Percentiles rank a stretch among this genome's conserved stretches.
Evolutionary conservation across 148 eudicot species (phyloP).

Genomic region (Bassia scoparia): DNA sequence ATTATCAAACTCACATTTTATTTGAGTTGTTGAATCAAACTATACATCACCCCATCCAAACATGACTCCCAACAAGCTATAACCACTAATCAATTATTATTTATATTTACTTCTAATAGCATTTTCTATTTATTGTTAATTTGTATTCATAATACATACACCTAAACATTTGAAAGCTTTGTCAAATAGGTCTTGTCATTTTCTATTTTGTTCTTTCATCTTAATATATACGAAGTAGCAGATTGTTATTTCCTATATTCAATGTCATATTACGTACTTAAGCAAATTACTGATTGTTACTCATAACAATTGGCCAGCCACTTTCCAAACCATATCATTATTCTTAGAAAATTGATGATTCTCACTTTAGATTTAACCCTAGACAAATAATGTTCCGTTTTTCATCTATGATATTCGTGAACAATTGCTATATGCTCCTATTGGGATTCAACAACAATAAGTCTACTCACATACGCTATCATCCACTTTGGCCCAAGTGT

Average conservation of each 20-base stretch:
- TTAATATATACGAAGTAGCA: too few relatives aligned
- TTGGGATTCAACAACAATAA: too few relatives aligned
- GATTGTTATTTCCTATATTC: not conserved
- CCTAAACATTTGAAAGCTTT: slow-evolving; percentile 9
- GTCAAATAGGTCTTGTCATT: slow-evolving; percentile 12
- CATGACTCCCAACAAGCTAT: not conserved
- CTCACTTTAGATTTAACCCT: too few relatives aligned
- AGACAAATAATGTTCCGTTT: too few relatives aligned
- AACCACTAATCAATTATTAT: slow-evolving; percentile 7
- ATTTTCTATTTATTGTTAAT: not conserved
- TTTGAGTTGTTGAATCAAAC: slow-evolving; percentile 6
- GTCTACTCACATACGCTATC: too few relatives aligned
- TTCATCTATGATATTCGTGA: too few relatives aligned
- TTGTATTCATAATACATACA: not conserved
- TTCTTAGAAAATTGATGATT: too few relatives aligned
- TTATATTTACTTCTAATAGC: not conserved
- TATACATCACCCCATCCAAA: not conserved
- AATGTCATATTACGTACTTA: not conserved
- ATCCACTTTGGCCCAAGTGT: too few relatives aligned
- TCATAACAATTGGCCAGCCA: too few relatives aligned
- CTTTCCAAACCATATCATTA: too few relatives aligned
- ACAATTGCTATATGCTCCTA: too few relatives aligned
- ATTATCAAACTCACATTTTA: slow-evolving; percentile 15
- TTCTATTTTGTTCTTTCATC: not conserved
- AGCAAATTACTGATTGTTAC: not conserved